Conservation (phyloP, 495 filamentous ascomycete species). For the Arthonia radiata region DNA sequence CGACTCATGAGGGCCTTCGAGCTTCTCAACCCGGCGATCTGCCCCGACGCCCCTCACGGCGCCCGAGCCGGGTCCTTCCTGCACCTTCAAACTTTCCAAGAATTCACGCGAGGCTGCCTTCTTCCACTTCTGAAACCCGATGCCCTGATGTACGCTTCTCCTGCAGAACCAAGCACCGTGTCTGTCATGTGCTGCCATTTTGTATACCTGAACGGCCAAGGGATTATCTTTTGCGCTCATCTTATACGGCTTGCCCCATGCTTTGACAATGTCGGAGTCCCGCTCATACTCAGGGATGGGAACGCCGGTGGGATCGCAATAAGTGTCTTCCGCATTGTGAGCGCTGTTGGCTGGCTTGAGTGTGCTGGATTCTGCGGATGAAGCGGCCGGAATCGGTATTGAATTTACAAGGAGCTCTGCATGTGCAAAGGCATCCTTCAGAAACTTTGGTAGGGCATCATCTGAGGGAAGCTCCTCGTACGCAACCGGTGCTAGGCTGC, state of each 20-base stretch:
- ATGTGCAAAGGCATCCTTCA: slow-evolving; percentile 34
- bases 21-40: slow-evolving; percentile 40
- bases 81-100: slow-evolving; percentile 32
- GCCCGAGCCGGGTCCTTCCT: slow-evolving; percentile 35
- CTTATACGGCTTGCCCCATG: slow-evolving; percentile 73
- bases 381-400: slow-evolving; percentile 34
- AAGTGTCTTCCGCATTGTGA: slow-evolving; percentile 14
- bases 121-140: slow-evolving; percentile 48
- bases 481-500: slow-evolving; percentile 41
- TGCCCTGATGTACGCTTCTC: slow-evolving; percentile 53
- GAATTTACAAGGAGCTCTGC: slow-evolving; percentile 53
- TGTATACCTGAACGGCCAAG: slow-evolving; percentile 52
- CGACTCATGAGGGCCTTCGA: slow-evolving; percentile 26
- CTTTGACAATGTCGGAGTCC: slow-evolving; percentile 27
- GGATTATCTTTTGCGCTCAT: slow-evolving; percentile 47
- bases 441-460: slow-evolving; percentile 23
- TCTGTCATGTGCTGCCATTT: slow-evolving; percentile 51
- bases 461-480: slow-evolving; percentile 35
- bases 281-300: slow-evolving; percentile 14
- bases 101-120: slow-evolving; percentile 34
- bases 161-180: slow-evolving; percentile 78
- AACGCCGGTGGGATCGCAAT: slow-evolving; percentile 15
- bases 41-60: slow-evolving; percentile 66
- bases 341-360: slow-evolving; percentile 3
- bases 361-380: slow-evolving; percentile 10